These are phyloP conservation scores for Cercospora beticola DNA, from an alignment of 2,329 filamentous ascomycete genomes.

Conservation along the genomic window DNA sequence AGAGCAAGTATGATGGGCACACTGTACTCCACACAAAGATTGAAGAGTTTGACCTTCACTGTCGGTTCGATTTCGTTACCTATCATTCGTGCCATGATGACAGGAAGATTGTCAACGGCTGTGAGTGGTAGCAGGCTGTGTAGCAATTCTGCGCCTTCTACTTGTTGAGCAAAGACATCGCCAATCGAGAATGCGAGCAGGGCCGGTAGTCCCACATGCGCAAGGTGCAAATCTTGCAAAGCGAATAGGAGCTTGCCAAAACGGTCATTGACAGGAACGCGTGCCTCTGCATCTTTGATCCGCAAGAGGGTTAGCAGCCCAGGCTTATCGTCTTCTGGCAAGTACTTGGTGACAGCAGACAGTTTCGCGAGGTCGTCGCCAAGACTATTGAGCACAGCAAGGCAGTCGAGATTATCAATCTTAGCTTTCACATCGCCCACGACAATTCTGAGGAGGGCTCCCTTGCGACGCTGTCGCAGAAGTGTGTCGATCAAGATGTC, in stretches of 20 bases:
- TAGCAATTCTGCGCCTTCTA: constrained; percentile 64
- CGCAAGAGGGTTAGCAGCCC: constrained; percentile 75
- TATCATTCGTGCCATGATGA: constrained; percentile 85
- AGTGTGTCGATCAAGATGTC: constrained; percentile 94
- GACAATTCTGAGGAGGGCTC: constrained; percentile 72
- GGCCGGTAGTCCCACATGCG: constrained; percentile 81
- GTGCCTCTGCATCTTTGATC: constrained; percentile 62
- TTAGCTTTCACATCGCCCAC: constrained; percentile 64
- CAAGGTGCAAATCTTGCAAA: constrained; percentile 66
- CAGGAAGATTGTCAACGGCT: constrained; percentile 53
- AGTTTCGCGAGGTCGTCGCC: constrained; percentile 75
- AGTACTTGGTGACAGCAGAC: constrained; percentile 85
- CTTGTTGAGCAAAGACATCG: constrained; percentile 60
- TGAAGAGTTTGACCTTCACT: constrained; percentile 82
- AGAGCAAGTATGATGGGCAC: constrained; percentile 80
- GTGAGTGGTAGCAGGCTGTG: constrained; percentile 55
- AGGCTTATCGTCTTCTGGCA: constrained; percentile 92
- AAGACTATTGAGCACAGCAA: constrained; percentile 68
- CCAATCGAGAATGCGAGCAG: constrained; percentile 76
- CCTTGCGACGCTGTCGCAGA: constrained; percentile 80
- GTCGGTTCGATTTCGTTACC: constrained; percentile 92
- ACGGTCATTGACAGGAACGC: constrained; percentile 64
- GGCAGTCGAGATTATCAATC: constrained; percentile 62
- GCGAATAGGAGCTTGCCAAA: constrained; percentile 64
- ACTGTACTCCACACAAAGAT: constrained; percentile 83